A percentile compares a stretch with the other conserved stretches of the same genome.
phyloP scores from a whole-genome alignment of 1,284 basidiomycete genomes.

The Malassezia caprae region DNA sequence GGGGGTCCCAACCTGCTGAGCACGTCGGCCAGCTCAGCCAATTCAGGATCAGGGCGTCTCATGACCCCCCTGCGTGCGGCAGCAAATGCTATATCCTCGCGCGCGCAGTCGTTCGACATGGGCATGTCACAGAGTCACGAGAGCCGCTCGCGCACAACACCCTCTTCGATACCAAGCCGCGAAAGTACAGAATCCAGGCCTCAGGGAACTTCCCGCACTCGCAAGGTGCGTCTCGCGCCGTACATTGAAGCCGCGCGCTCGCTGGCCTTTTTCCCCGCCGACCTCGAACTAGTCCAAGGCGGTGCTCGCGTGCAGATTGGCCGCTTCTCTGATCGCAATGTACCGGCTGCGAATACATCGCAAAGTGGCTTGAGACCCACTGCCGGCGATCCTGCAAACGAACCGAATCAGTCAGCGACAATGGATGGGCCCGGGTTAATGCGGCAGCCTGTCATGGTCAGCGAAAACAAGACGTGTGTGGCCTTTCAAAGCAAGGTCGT shows the following conservation, averaged over 20 bases:
- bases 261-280: slow-evolving; percentile 83
- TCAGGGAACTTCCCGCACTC: not conserved
- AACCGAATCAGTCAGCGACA: too few relatives aligned
- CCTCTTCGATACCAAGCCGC: not conserved
- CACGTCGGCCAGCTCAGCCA: not conserved
- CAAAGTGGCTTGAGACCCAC: not conserved
- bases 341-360: not conserved
- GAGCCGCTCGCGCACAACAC: not conserved
- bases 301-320: slow-evolving; percentile 39
- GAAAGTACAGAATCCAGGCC: not conserved
- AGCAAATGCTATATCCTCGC: not conserved
- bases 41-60: not conserved
- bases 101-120: not conserved
- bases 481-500: slow-evolving; percentile 97
- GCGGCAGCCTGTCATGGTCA: slow-evolving; percentile 15
- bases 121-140: not conserved
- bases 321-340: slow-evolving; percentile 4
- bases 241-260: slow-evolving; percentile 82
- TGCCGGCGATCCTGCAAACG: not conserved
- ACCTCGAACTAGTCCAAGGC: slow-evolving; percentile 59
- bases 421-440: not conserved
- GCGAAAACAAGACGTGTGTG: slow-evolving; percentile 50
- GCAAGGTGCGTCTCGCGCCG: slow-evolving; percentile 68
- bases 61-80: not conserved
- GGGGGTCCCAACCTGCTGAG: not conserved